A percentile compares a stretch with the other conserved stretches of the same genome.
phyloP scores from a whole-genome alignment of 2,329 filamentous ascomycete genomes.

The Penicillium expansum region DNA sequence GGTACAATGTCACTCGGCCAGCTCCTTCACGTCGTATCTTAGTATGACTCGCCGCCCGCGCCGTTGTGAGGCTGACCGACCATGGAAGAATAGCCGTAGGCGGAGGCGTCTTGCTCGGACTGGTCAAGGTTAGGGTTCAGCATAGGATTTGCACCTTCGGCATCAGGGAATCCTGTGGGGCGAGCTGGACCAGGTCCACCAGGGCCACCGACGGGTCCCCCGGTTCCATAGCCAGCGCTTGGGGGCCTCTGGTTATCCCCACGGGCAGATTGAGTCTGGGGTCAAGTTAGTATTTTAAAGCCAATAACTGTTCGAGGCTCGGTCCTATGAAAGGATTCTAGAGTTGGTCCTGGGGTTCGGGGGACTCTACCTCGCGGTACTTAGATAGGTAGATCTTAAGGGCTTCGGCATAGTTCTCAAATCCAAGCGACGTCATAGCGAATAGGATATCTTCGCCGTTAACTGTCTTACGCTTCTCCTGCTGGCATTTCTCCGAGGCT shows the following conservation, averaged over 20 bases:
- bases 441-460: conserved; percentile 99
- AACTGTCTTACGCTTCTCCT: conserved; percentile 98
- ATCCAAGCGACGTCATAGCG: conserved; percentile 97
- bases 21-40: conserved; percentile 4
- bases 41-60: conserved; percentile 47
- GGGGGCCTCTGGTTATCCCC: conserved; percentile 61
- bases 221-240: conserved; percentile 47
- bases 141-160: conserved; percentile 46
- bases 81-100: conserved; percentile 48
- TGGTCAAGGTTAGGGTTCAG: conserved; percentile 45
- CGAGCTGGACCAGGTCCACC: conserved; percentile 26
- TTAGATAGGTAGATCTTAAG: conserved; percentile 97
- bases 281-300: conserved; percentile 42
- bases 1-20: background rate
- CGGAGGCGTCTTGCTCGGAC: conserved; percentile 44
- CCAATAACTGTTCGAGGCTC: background rate
- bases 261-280: conserved; percentile 74
- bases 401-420: conserved; percentile 98
- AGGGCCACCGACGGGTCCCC: conserved; percentile 38
- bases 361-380: conserved; percentile 86
- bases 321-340: background rate
- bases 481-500: conserved; percentile 99
- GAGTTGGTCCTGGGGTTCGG: background rate
- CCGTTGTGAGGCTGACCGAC: conserved; percentile 49
- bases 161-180: conserved; percentile 37